phyloP scores from a whole-genome alignment of 192 early-diverging fungal genomes.

The Mortierella hygrophila region DNA sequence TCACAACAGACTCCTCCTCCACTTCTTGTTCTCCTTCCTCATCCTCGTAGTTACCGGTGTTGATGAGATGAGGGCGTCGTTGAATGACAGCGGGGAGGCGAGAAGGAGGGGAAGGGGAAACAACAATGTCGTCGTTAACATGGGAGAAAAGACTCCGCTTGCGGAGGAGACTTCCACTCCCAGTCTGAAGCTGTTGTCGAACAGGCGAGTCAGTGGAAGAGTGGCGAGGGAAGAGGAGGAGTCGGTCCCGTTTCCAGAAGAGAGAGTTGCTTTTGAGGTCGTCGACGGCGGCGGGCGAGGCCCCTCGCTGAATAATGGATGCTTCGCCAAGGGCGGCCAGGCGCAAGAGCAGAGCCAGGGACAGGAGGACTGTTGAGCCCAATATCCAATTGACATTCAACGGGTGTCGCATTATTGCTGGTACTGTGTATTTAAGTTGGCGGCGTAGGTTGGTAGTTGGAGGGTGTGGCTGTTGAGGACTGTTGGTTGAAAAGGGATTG shows the following conservation, averaged over 20 bases:
- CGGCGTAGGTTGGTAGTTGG: not conserved
- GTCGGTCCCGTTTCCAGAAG: slow-evolving; percentile 18
- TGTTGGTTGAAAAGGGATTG: not conserved
- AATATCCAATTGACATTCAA: slow-evolving; percentile 17
- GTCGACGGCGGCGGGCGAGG: not conserved
- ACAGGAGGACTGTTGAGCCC: slow-evolving; percentile 30
- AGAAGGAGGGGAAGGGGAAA: not conserved
- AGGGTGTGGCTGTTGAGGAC: not conserved
- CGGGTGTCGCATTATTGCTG: slow-evolving; percentile 21
- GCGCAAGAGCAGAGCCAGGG: slow-evolving; percentile 20
- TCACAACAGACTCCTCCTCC: not conserved
- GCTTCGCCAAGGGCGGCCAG: not conserved
- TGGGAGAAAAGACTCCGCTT: slow-evolving; percentile 42
- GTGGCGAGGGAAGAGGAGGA: not conserved
- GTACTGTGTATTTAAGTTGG: not conserved
- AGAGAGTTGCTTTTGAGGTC: slow-evolving; percentile 6
- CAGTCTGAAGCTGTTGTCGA: not conserved
- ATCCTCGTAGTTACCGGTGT: not conserved
- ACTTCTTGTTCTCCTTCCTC: not conserved
- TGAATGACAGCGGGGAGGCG: not conserved
- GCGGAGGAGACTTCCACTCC: not conserved
- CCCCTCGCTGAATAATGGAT: not conserved
- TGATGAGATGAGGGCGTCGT: not conserved
- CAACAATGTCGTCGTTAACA: slow-evolving; percentile 17
- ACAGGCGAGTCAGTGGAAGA: slow-evolving; percentile 6